Conservation (phyloP, 2,329 filamentous ascomycete genomes). For the Ophiocordyceps unilateralis region DNA sequence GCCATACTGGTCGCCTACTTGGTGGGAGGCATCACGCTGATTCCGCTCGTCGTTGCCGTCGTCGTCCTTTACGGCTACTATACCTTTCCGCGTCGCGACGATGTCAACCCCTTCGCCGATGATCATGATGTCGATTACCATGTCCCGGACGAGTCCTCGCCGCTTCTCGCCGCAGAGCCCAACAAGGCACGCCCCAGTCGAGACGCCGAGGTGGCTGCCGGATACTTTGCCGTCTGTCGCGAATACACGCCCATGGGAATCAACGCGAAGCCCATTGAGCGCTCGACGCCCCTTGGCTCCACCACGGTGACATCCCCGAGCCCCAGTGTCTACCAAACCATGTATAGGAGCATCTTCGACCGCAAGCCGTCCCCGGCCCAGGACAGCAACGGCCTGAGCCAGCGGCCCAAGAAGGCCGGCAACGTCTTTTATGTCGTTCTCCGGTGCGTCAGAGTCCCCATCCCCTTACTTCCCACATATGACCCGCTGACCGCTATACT, state of each 20-base stretch:
- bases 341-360: slow-evolving; percentile 94
- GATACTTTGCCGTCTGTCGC: slow-evolving; percentile 88
- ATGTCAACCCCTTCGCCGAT: slow-evolving; percentile 11
- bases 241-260: slow-evolving; percentile 85
- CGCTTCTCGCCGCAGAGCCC: slow-evolving; percentile 43
- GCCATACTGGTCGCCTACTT: slow-evolving; percentile 60
- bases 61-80: slow-evolving; percentile 52
- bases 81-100: slow-evolving; percentile 40
- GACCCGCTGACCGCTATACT: slow-evolving; percentile 1
- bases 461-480: background rate
- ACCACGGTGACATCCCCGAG: slow-evolving; percentile 60
- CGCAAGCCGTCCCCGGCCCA: slow-evolving; percentile 39
- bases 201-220: slow-evolving; percentile 66
- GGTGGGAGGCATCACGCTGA: slow-evolving; percentile 72
- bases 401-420: slow-evolving; percentile 47
- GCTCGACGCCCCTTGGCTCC: slow-evolving; percentile 62
- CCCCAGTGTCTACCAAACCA: slow-evolving; percentile 91
- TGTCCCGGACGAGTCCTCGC: slow-evolving; percentile 45
- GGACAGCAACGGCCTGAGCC: slow-evolving; percentile 29
- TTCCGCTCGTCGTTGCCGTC: slow-evolving; percentile 50
- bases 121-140: slow-evolving; percentile 20
- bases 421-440: slow-evolving; percentile 91
- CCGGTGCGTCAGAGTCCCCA: slow-evolving; percentile 34
- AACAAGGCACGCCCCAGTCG: slow-evolving; percentile 30
- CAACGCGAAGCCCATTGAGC: slow-evolving; percentile 82